These are phyloP conservation scores for Phaeosphaeria sp. DNA, from an alignment of 2,329 filamentous ascomycete species.

Conservation along the genomic window DNA sequence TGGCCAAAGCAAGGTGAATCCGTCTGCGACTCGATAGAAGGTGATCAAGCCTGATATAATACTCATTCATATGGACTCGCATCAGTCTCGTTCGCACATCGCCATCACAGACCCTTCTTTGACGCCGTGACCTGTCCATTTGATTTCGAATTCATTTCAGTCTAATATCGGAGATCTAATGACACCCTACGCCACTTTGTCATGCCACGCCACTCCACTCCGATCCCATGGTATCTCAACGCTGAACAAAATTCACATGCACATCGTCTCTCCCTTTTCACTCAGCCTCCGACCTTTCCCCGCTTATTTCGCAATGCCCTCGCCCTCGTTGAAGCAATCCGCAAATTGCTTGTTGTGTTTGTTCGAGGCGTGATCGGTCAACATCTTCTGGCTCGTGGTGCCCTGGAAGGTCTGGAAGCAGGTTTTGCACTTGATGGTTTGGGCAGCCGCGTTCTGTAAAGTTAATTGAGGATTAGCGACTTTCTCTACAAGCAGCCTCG, in stretches of 20 bases:
- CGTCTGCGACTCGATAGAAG: neutral
- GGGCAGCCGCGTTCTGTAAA: constrained; percentile 71
- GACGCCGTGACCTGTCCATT: constrained; percentile 48
- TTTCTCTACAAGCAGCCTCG: neutral
- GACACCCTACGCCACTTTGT: neutral
- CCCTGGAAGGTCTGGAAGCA: constrained; percentile 82
- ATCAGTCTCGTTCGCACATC: too few species aligned
- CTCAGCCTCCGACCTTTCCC: constrained; percentile 1
- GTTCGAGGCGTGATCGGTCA: constrained; percentile 74
- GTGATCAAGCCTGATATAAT: too few species aligned
- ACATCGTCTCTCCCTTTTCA: neutral
- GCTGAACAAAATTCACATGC: constrained; percentile 16
- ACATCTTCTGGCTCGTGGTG: constrained; percentile 74
- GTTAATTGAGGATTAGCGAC: constrained; percentile 4
- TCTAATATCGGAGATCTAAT: constrained; percentile 49
- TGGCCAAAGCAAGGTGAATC: neutral
- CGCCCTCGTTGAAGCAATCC: constrained; percentile 67
- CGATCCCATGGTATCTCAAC: constrained; percentile 29
- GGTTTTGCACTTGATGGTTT: constrained; percentile 76
- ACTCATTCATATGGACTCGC: too few species aligned
- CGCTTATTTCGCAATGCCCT: constrained; percentile 37
- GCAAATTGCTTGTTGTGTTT: constrained; percentile 76
- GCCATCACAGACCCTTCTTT: constrained; percentile 25
- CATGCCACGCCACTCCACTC: neutral
- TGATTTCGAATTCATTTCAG: constrained; percentile 59